Percentiles rank a stretch among this genome's conserved stretches.
phyloP scores from a whole-genome alignment of 2,329 filamentous ascomycete genomes.

The Macrophomina tecta region DNA sequence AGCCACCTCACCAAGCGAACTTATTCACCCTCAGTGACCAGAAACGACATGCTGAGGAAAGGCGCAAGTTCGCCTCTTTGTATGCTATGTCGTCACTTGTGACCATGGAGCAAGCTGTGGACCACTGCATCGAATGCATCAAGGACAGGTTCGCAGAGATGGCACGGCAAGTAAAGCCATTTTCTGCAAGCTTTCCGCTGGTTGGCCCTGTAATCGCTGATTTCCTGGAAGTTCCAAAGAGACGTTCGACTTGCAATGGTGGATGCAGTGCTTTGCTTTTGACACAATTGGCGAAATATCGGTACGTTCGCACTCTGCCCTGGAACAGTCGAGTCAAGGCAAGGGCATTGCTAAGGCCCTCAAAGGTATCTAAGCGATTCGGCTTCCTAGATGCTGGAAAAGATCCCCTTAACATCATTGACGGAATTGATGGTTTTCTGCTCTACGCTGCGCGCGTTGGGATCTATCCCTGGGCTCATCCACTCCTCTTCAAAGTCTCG shows the following conservation, averaged over 20 bases:
- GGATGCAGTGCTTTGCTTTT: constrained; percentile 57
- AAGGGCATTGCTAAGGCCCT: background rate
- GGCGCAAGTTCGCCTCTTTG: constrained; percentile 1
- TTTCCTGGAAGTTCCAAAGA: background rate
- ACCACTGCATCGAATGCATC: background rate
- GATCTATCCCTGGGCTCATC: constrained; percentile 51
- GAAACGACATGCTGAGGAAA: constrained; percentile 47
- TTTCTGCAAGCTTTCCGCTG: background rate
- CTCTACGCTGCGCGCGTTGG: constrained; percentile 50
- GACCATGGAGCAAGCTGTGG: constrained; percentile 43
- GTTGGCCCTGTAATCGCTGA: too few relatives aligned
- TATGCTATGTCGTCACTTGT: constrained; percentile 49
- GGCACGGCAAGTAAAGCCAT: background rate
- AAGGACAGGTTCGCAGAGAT: background rate
- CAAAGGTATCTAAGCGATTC: constrained; percentile 43
- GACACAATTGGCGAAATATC: constrained; percentile 61
- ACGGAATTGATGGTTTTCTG: constrained; percentile 44
- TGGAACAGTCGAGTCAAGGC: too few relatives aligned
- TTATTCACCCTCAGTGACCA: constrained; percentile 37
- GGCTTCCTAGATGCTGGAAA: constrained; percentile 53
- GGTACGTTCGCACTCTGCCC: constrained; percentile 34
- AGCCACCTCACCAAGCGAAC: background rate
- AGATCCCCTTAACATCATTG: constrained; percentile 54
- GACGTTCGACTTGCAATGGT: constrained; percentile 49
- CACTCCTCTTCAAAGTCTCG: constrained; percentile 37